Base-by-base conservation (phyloP, 2,329 filamentous ascomycete species). In the Septoria petroselini region DNA sequence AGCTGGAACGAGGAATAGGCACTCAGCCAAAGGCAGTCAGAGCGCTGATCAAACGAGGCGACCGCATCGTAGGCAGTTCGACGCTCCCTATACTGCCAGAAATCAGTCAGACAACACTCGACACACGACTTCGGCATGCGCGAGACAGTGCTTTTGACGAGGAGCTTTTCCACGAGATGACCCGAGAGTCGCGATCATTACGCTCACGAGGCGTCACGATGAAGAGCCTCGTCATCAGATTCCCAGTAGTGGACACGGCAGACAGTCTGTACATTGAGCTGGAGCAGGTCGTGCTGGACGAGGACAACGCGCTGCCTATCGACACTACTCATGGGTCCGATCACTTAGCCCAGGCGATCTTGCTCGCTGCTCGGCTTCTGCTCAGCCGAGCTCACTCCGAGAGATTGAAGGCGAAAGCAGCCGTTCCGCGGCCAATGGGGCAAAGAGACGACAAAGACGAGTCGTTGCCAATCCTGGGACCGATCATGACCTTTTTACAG, bases 101-200 rank as follows among this genome's bases (percentile, higher is more conserved):
- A 6, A 57, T 75, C 19, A 76, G 81, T 29, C 78, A 84, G 30
- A 75, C 77, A 2, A 74, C 79, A 1, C 72, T 91, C 7, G 82
- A 88, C 58, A 76, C 81, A 23, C 78, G 83, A 7, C 86, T 94
- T 25, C 79, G 84, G 14, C 81, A 87, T 60, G 86, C 88, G 2
- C 79, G 88, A 49, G 86, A 93, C 67, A 88, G 86, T 41, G 76
- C 91, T 15, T 90, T 88, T 61, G 83, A 87, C 21, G 84, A 91
- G 64, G 93, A 98, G 65, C 73, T 98, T 1, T 96, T 90, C 78
- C 84, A 95, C 60, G 93, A 98, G 69, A 76, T 97, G 52, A 84
- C 85, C 44, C 80, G 88, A 14, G 93, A 98, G 70, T 83, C 86
- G 0, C 84, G 90, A 12, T 77, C 78, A 0, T 74, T 95, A 17